Base-by-base conservation (phyloP, 2,329 filamentous ascomycete species). In the Ceratocystis papillata region DNA sequence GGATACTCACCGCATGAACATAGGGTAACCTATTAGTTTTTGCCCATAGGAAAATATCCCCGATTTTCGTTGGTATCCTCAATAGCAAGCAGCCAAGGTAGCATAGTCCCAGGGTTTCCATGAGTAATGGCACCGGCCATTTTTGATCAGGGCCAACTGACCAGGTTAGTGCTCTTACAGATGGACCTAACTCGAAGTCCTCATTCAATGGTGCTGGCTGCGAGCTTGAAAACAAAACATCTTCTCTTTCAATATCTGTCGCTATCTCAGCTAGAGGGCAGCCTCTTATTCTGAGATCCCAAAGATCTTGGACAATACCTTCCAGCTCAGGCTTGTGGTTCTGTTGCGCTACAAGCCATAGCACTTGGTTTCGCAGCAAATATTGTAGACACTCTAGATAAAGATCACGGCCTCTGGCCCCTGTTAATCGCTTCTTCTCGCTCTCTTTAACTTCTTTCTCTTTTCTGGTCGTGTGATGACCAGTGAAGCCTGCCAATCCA, bases 371-470 rank as follows among this genome's bases (percentile, higher is more conserved):
- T 73, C 91, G 85, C 33, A 99, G 77, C 61, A 97, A 81, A 41
- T 96, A 79, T 75, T 97, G 93, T 67, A 95, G 83, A 69, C 85
- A 87, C 73, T 96, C 88, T 45, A 97, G 79, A 73, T 89, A 96
- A 28, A 96, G 81, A 69, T 88, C 84, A 69, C 86, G 84, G 15
- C 88, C 93, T 64, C 84, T 81, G 60, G 83, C 79, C 53, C 92
- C 92, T 5, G 74, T 74, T 62, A 89, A 78, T 72, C 86, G 81
- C 67, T 78, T 78, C 61, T 78, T 79, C 79, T 83, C 71, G 83
- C 78, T 64, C 78, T 78, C 28, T 76, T 74, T 71, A 84, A 83
- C 69, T 82, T 86, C 73, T 84, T 69, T 64, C 53, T 28, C 45
- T 46, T 67, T 69, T 28, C 66, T 62, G 37, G 57, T 62, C 6